Percentiles rank a stretch among this genome's conserved stretches.
These are phyloP conservation scores for Collariella sp. DNA, from an alignment of 495 filamentous ascomycete species.

Conservation along the genomic window DNA sequence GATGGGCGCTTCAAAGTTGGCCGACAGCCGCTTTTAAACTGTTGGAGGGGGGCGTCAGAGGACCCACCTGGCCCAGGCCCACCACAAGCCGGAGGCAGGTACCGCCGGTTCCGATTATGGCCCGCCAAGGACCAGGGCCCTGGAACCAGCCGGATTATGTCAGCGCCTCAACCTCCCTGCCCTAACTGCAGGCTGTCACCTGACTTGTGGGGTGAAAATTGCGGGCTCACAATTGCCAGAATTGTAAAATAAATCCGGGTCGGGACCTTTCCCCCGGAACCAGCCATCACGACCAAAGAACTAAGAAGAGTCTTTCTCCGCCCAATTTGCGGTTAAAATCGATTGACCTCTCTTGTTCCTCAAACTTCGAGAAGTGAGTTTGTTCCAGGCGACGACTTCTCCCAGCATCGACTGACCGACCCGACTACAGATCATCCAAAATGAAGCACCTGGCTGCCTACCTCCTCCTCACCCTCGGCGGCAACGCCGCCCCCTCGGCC, in stretches of 20 bases:
- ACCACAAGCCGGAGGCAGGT: conserved; percentile 1
- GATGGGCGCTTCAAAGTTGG: conserved; percentile 9
- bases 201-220: conserved; percentile 23
- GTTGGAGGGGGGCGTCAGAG: background rate
- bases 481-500: conserved; percentile 83
- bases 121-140: background rate
- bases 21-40: conserved; percentile 12
- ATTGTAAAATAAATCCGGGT: conserved; percentile 27
- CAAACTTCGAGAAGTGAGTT: conserved; percentile 25
- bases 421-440: conserved; percentile 40
- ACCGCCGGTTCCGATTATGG: conserved; percentile 4
- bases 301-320: conserved; percentile 52
- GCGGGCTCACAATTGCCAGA: conserved; percentile 26
- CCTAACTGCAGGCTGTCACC: conserved; percentile 26
- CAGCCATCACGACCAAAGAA: conserved; percentile 30
- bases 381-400: too few species aligned
- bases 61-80: background rate
- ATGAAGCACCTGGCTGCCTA: conserved; percentile 99
- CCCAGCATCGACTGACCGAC: conserved; percentile 5
- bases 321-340: conserved; percentile 46
- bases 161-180: conserved; percentile 17
- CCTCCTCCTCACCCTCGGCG: conserved; percentile 89
- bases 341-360: conserved; percentile 52
- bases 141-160: conserved; percentile 5
- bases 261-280: conserved; percentile 13